phyloP scores from a whole-genome alignment of 768 basidiomycete genomes.

The Pleurotus giganteus region DNA sequence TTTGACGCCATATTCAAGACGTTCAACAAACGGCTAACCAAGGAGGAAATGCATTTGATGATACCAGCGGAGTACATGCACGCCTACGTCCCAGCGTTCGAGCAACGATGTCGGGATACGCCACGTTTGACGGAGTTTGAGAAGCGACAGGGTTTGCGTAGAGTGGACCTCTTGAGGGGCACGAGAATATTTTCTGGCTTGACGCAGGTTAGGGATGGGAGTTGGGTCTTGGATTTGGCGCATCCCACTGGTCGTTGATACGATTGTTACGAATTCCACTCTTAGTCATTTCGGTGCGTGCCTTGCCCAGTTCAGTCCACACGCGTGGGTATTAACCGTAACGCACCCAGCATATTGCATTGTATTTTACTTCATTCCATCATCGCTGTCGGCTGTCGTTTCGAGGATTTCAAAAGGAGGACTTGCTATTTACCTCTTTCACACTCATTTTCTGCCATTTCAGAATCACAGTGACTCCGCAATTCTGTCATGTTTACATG shows the following conservation, averaged over 20 bases:
- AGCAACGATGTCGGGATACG: constrained; percentile 42
- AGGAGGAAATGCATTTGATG: constrained; percentile 33
- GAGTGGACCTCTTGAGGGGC: constrained; percentile 55
- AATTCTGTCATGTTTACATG: neutral
- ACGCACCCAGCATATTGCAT: neutral
- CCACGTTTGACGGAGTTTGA: constrained; percentile 39
- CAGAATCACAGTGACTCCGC: too few species aligned
- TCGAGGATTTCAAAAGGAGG: neutral
- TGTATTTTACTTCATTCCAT: neutral
- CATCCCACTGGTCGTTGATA: constrained; percentile 5
- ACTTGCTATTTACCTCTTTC: constrained; percentile 4
- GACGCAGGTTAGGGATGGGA: constrained; percentile 31
- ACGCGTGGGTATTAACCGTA: too few species aligned
- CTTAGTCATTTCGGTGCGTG: neutral
- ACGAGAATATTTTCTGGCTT: constrained; percentile 55
- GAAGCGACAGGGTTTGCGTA: constrained; percentile 46
- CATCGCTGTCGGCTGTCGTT: neutral
- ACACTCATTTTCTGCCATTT: neutral
- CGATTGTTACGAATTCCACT: neutral
- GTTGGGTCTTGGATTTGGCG: constrained; percentile 30
- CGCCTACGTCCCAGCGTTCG: constrained; percentile 40
- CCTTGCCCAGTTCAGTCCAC: too few species aligned
- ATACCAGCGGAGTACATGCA: constrained; percentile 15
- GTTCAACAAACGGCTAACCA: constrained; percentile 42
- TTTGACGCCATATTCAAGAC: constrained; percentile 55